Evolutionary conservation across 2,329 filamentous ascomycete genomes (phyloP).

Genomic region (Ophiostoma himal-ulmi): DNA sequence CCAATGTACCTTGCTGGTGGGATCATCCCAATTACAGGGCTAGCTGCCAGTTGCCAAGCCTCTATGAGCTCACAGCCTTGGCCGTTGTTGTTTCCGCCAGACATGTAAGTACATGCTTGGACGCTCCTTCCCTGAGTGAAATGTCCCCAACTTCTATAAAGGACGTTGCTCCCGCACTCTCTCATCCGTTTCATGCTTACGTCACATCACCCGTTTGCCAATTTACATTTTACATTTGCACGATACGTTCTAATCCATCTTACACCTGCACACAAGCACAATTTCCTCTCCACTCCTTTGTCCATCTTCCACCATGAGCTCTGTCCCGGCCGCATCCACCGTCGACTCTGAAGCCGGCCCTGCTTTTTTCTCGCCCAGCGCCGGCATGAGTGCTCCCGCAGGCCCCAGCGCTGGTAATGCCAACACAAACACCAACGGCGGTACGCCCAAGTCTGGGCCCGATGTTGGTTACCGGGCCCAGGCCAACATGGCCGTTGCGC

Average conservation of each 20-base stretch:
- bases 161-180: neutral
- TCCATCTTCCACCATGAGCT: conserved; percentile 8
- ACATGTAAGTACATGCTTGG: neutral
- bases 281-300: conserved; percentile 11
- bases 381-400: conserved; percentile 3
- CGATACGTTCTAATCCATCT: neutral
- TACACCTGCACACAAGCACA: neutral
- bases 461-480: conserved; percentile 43
- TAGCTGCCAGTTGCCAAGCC: conserved; percentile 12
- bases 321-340: neutral
- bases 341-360: neutral
- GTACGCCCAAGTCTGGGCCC: neutral
- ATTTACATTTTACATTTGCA: no score
- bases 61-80: conserved; percentile 6
- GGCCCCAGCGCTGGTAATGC: neutral
- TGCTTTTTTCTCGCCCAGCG: conserved; percentile 1
- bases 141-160: neutral
- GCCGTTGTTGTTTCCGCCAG: neutral
- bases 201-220: neutral
- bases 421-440: neutral
- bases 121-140: neutral
- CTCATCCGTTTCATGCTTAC: neutral
- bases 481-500: conserved; percentile 64
- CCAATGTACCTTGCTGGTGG: neutral
- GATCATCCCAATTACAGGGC: neutral